Evolutionary conservation across 163 green algal species (phyloP).

Genomic region (Chlorella variabilis): DNA sequence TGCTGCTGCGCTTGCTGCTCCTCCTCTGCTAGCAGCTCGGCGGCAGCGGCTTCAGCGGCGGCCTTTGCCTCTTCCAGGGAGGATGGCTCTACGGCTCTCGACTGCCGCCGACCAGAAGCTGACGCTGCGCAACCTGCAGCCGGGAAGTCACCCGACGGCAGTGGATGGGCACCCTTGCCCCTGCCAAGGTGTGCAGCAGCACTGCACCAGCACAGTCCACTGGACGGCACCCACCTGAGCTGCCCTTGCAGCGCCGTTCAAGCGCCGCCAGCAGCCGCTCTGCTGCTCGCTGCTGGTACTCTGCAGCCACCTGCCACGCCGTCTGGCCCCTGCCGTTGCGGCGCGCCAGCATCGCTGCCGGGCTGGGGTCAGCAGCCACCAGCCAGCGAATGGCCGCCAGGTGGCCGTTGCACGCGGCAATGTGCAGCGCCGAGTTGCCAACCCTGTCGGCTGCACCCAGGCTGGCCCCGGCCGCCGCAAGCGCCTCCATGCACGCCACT

Average conservation of each 20-base stretch:
- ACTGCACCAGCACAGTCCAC: too few species aligned
- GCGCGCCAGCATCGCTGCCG: neutral
- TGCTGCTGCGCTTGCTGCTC: neutral
- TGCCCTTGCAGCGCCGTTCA: neutral
- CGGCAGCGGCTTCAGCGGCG: neutral
- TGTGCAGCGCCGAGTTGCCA: neutral
- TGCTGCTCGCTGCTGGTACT: neutral
- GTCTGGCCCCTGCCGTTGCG: neutral
- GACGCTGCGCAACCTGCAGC: neutral
- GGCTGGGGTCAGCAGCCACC: neutral
- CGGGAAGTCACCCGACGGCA: too few species aligned
- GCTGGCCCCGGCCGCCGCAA: neutral
- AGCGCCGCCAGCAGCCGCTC: neutral
- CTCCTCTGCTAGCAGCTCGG: neutral
- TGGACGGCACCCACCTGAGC: neutral
- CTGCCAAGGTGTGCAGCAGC: too few species aligned
- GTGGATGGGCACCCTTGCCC: too few species aligned
- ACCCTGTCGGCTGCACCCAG: neutral
- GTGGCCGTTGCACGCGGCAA: neutral
- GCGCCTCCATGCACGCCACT: neutral
- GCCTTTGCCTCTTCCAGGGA: neutral
- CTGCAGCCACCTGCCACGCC: neutral
- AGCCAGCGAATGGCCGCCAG: neutral
- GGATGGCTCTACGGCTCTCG: neutral
- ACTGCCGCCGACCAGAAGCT: too few species aligned